A percentile compares a stretch with the other conserved stretches of the same genome.
Conservation (phyloP, 169 alveolate species). For the Eimeria praecox region DNA sequence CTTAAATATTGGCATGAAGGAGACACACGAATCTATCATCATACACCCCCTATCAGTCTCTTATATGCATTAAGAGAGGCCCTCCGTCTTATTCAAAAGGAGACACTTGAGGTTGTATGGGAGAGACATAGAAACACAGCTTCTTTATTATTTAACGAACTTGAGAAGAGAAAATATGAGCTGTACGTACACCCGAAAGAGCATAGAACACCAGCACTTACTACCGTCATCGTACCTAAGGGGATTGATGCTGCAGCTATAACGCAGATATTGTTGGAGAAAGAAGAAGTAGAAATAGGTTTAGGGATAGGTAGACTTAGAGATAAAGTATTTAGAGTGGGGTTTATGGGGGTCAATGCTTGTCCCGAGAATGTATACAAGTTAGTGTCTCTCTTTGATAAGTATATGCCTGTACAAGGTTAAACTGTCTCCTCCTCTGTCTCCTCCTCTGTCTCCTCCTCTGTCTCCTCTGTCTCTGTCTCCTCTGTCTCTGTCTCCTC, state of each 20-base stretch:
- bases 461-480: too few relatives aligned
- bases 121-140: slow-evolving; percentile 72
- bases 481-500: too few relatives aligned
- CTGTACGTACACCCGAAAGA: slow-evolving; percentile 21
- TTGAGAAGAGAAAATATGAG: slow-evolving; percentile 44
- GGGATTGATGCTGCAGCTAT: slow-evolving; percentile 45
- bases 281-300: slow-evolving; percentile 78
- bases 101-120: slow-evolving; percentile 65
- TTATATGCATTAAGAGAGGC: slow-evolving; percentile 80
- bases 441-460: too few relatives aligned
- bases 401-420: background rate
- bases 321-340: slow-evolving; percentile 81
- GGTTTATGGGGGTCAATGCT: slow-evolving; percentile 81
- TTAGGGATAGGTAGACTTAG: slow-evolving; percentile 77
- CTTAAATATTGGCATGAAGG: slow-evolving; percentile 68
- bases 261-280: background rate
- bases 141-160: slow-evolving; percentile 21
- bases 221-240: slow-evolving; percentile 75
- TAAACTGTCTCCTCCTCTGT: too few relatives aligned
- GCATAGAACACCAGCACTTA: slow-evolving; percentile 62
- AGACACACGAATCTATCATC: slow-evolving; percentile 79
- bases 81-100: slow-evolving; percentile 75
- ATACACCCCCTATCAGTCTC: slow-evolving; percentile 79
- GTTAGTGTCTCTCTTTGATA: slow-evolving; percentile 15
- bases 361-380: slow-evolving; percentile 44